Evolutionary conservation across 2,329 filamentous ascomycete species (phyloP), one percentile per base, ranked within the genome.

Genomic region (Colletotrichum caudatum): DNA sequence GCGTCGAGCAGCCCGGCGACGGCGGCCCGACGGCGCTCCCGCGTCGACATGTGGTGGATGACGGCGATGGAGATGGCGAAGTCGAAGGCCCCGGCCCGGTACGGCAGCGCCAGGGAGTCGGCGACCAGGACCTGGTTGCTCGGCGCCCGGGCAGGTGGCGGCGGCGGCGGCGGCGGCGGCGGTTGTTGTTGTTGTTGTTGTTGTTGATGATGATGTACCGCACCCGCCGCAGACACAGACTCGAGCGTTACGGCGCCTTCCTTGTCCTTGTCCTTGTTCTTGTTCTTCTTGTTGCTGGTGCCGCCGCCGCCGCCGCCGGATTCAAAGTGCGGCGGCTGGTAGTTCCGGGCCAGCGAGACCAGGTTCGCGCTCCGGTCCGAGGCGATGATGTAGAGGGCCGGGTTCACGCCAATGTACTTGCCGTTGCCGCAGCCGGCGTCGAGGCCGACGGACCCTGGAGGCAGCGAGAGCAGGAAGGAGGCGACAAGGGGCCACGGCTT

Each of bases 401-500:
- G 87, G 82, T 97, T 97, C 69, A 97, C 92, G 72, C 88, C 85
- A 72, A 98, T 85, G 80, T 98, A 98, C 85, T 98, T 98, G 76
- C 96, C 96, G 83, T 99, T 99, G 71, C 96, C 96, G 82, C 96
- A 98, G 72, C 96, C 96, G 68, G 98, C 87, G 81, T 99, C 96
- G 41, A 97, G 86, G 12, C 96, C 96, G 67, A 98, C 83, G 61
- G 93, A 88, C 35, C 95, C 95, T 16, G 90, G 83, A 0, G 86
- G 79, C 59, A 93, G 88, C 41, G 84, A 83, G 61, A 85, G 83
- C 46, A 98, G 88, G 80, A 98, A 98, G 46, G 85, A 85, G 74
- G 94, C 89, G 67, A 98, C 93, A 76, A 97, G 92, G 29, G 96
- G 96, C 96, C 96, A 99, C 73, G 96, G 94, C 89, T 90, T 90